Base-by-base conservation (phyloP, 164 flowering plant genomes). In the Nelumbo lutea region DNA sequence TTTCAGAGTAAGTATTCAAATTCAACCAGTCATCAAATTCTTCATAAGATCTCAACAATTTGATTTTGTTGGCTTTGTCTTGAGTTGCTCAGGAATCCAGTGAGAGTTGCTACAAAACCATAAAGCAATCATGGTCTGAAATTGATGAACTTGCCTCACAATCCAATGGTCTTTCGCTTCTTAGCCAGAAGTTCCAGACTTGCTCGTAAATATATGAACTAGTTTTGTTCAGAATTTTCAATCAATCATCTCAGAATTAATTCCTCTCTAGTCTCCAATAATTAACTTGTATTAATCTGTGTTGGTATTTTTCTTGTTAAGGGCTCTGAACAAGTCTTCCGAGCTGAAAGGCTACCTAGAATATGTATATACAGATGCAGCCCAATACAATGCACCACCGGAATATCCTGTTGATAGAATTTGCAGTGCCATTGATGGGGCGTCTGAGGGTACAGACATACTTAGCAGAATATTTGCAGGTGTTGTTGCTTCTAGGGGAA, bases 91-190 rank as follows among this genome's bases (percentile, higher is more conserved):
- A 88, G 90, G 86, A 85, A 69, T 65, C 73, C 1, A 86, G 88
- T 50, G 67, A 79, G 70, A 79, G 61, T 62, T 86, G 91, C 74
- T 78, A 86, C 68, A 14, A 73, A 27, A 82, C 85, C 5, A 87
- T 85, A n/a, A 47, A 55, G 2, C 59, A 76, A 41, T 86, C 89
- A 1, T 89, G 95, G 90, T 60, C 72, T 1, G 79, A 74, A 64
- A 85, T 89, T 1, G 88, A 83, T 38, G 60, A 48, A 73, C 58
- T 83, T 5, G 90, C 88, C 39, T 67, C 86, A 5, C 47, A 59
- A 62, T 69, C 80, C 53, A 63, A 80, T 53, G 91, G 91, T 15
- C 84, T 85, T 7, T 64, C 76, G 9, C 42, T 59, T 14, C 85
- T 87, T 7, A 81, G 82, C 74, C 57, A 73, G 42, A 76, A 59